Conservation (phyloP, 352 stramenopile genomes). For the Phytophthora rubi region DNA sequence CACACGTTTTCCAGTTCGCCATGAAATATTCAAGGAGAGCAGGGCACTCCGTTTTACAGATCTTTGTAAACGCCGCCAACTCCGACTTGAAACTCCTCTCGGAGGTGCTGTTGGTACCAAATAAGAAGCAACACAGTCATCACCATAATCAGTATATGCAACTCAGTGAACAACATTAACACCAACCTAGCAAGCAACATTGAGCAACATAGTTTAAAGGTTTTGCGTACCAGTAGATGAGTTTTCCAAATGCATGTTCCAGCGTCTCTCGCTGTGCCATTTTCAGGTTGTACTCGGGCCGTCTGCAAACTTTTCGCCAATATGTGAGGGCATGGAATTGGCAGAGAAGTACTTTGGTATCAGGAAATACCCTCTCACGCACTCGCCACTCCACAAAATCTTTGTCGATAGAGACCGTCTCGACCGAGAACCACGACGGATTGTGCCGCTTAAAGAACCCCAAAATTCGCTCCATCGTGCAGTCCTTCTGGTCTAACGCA, state of each 20-base stretch:
- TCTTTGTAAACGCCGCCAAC: background rate
- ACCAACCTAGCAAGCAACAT: slow-evolving; percentile 3
- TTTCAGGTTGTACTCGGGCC: slow-evolving; percentile 13
- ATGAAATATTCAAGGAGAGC: slow-evolving; percentile 13
- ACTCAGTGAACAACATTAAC: background rate
- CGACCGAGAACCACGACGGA: background rate
- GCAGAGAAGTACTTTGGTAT: slow-evolving; percentile 11
- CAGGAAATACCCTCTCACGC: background rate
- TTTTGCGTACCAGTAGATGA: slow-evolving; percentile 7
- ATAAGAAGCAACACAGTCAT: background rate
- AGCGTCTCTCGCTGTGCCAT: slow-evolving; percentile 15
- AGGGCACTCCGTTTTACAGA: slow-evolving; percentile 2
- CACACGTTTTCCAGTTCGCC: slow-evolving; percentile 20
- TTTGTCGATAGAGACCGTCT: slow-evolving; percentile 3
- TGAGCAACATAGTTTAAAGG: background rate
- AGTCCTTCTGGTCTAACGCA: slow-evolving; percentile 21
- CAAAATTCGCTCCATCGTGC: slow-evolving; percentile 17
- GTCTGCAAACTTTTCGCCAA: slow-evolving; percentile 8
- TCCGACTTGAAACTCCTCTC: background rate
- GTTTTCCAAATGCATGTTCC: slow-evolving; percentile 3
- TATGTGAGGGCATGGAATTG: slow-evolving; percentile 19
- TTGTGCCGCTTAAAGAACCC: slow-evolving; percentile 10
- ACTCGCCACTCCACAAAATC: slow-evolving; percentile 23
- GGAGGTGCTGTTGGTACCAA: background rate
- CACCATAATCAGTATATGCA: background rate